These are phyloP conservation scores for Coccinonectria pachysandricola DNA, from an alignment of 2,329 filamentous ascomycete species.

Conservation along the genomic window DNA sequence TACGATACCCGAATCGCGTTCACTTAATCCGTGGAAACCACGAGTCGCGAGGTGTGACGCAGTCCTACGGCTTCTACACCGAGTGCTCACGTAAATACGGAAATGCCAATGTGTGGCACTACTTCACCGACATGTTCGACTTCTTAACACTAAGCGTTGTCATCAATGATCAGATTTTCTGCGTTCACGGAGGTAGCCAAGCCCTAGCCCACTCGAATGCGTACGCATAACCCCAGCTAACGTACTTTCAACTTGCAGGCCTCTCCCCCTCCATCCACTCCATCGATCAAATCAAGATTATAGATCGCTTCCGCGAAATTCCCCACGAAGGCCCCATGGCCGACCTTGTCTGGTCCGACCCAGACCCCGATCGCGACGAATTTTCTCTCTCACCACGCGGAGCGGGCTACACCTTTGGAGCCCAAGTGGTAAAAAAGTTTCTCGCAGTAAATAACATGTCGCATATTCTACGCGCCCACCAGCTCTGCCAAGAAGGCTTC, in stretches of 20 bases:
- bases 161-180: slow-evolving; percentile 98
- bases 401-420: slow-evolving; percentile 94
- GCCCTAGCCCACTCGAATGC: too few relatives aligned
- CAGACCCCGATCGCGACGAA: slow-evolving; percentile 93
- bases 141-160: slow-evolving; percentile 94
- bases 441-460: slow-evolving; percentile 95
- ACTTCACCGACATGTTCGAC: slow-evolving; percentile 99
- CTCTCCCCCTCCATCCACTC: slow-evolving; percentile 88
- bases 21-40: slow-evolving; percentile 97
- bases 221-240: too few relatives aligned
- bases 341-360: slow-evolving; percentile 97
- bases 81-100: slow-evolving; percentile 97
- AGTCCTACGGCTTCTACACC: slow-evolving; percentile 98
- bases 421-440: slow-evolving; percentile 97
- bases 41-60: slow-evolving; percentile 92
- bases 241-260: slow-evolving; percentile 32
- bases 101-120: slow-evolving; percentile 97
- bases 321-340: slow-evolving; percentile 99
- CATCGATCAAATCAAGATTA: slow-evolving; percentile 99
- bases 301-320: slow-evolving; percentile 96
- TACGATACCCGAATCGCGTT: slow-evolving; percentile 91
- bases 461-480: slow-evolving; percentile 94
- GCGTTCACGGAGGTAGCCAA: slow-evolving; percentile 70
- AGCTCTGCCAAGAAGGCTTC: slow-evolving; percentile 95
- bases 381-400: slow-evolving; percentile 90